Evolutionary conservation across 139 green algal species (phyloP).

Genomic region (Chlorella sp.): DNA sequence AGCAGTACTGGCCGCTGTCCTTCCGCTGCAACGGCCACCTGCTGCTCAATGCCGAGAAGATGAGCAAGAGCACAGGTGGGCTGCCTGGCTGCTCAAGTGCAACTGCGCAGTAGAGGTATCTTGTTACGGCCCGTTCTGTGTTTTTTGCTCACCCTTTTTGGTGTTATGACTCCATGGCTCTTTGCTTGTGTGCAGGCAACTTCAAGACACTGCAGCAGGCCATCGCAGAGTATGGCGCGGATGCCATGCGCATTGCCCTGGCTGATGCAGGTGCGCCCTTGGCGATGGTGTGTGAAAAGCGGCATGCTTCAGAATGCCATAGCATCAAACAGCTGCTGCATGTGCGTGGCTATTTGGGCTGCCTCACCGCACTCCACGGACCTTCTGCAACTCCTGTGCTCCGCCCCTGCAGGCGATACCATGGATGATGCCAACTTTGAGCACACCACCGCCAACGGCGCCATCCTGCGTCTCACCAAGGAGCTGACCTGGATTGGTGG

Average conservation of each 20-base stretch:
- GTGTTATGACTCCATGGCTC: no score
- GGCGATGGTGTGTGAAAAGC: no score
- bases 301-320: no score
- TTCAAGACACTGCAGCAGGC: conserved; percentile 93
- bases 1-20: conserved; percentile 68
- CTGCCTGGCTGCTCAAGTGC: no score
- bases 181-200: conserved; percentile 70
- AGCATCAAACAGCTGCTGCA: no score
- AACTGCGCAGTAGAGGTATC: no score
- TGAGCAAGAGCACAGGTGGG: conserved; percentile 94
- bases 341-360: no score
- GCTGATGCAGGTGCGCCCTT: conserved; percentile 78
- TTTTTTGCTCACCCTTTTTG: no score
- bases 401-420: conserved; percentile 76
- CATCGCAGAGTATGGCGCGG: conserved; percentile 89
- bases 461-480: conserved; percentile 93
- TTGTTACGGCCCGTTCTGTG: no score
- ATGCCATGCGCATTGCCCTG: conserved; percentile 95
- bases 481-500: conserved; percentile 90
- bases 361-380: no score
- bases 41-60: conserved; percentile 98
- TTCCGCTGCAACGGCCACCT: conserved; percentile 97
- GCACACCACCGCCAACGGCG: conserved; percentile 87
- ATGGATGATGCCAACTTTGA: conserved; percentile 99
- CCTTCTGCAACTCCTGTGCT: neutral